Conservation (phyloP, 192 early-diverging fungal genomes). For the Podila clonocystis region DNA sequence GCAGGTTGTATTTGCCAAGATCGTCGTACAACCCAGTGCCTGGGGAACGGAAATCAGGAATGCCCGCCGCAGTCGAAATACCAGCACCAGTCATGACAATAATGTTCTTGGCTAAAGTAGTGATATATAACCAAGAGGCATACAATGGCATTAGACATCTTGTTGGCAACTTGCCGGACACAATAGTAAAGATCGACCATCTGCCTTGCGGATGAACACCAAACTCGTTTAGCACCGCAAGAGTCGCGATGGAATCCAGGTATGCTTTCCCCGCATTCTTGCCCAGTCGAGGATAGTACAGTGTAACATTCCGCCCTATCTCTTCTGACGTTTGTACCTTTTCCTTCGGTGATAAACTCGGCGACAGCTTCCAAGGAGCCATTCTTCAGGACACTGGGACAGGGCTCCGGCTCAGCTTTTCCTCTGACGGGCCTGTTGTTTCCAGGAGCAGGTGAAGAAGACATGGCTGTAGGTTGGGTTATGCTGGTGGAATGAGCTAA, state of each 20-base stretch:
- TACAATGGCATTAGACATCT: too few relatives aligned
- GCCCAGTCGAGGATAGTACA: not conserved
- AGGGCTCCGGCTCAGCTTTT: slow-evolving; percentile 17
- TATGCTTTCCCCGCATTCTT: not conserved
- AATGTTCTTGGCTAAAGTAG: slow-evolving; percentile 64
- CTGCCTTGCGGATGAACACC: too few relatives aligned
- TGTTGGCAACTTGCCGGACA: too few relatives aligned
- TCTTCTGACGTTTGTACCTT: slow-evolving; percentile 27
- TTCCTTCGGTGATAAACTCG: slow-evolving; percentile 50
- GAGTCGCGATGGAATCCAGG: too few relatives aligned
- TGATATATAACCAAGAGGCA: too few relatives aligned
- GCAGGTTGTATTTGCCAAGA: slow-evolving; percentile 87
- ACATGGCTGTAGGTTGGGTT: slow-evolving; percentile 5
- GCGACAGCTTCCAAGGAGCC: slow-evolving; percentile 50
- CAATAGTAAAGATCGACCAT: too few relatives aligned
- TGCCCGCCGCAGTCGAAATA: slow-evolving; percentile 83
- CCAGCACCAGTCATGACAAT: slow-evolving; percentile 95
- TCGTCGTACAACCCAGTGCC: slow-evolving; percentile 95
- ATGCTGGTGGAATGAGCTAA: not conserved
- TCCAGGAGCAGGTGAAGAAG: slow-evolving; percentile 18
- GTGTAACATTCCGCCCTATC: too few relatives aligned
- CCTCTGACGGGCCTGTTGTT: slow-evolving; percentile 8
- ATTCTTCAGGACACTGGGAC: slow-evolving; percentile 31
- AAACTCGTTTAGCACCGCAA: too few relatives aligned
- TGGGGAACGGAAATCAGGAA: slow-evolving; percentile 94